A percentile compares a stretch with the other conserved stretches of the same genome.
These are phyloP conservation scores for Thalia dealbata DNA, from an alignment of 176 grass and related monocot genomes.

Conservation along the genomic window DNA sequence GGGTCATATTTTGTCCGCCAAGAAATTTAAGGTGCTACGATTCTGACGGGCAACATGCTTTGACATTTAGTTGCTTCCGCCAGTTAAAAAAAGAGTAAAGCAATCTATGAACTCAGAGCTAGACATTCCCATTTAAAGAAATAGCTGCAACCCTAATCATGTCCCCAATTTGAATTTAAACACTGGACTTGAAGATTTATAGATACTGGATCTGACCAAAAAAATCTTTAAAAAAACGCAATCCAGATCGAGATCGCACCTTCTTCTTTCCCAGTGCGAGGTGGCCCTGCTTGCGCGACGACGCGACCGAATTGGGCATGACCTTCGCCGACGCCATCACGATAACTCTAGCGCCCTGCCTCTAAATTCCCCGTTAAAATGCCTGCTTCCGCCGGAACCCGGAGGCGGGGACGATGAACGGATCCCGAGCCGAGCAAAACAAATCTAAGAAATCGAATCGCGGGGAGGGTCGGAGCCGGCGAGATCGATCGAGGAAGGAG, in stretches of 20 bases:
- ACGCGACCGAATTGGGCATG: slow-evolving; percentile 28
- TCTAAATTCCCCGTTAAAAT: neutral
- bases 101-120: neutral
- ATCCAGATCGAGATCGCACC: slow-evolving; percentile 30
- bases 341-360: neutral
- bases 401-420: neutral
- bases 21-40: neutral
- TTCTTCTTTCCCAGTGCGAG: slow-evolving; percentile 91
- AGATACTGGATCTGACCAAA: neutral
- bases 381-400: neutral
- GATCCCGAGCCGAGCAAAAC: neutral
- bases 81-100: neutral
- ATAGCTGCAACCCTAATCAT: neutral
- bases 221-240: slow-evolving; percentile 2
- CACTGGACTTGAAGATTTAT: neutral
- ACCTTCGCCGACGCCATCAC: slow-evolving; percentile 73
- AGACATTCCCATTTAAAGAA: neutral
- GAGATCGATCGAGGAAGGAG: neutral
- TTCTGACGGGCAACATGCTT: neutral
- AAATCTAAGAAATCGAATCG: neutral
- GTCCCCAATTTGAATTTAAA: neutral
- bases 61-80: neutral
- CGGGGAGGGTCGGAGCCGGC: neutral
- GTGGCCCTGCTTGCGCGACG: slow-evolving; percentile 53
- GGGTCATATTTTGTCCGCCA: neutral